Evolutionary conservation across 2,329 filamentous ascomycete species (phyloP), one percentile per base, ranked within the genome.

Genomic region (Aspergillus oerlinghausenensis): DNA sequence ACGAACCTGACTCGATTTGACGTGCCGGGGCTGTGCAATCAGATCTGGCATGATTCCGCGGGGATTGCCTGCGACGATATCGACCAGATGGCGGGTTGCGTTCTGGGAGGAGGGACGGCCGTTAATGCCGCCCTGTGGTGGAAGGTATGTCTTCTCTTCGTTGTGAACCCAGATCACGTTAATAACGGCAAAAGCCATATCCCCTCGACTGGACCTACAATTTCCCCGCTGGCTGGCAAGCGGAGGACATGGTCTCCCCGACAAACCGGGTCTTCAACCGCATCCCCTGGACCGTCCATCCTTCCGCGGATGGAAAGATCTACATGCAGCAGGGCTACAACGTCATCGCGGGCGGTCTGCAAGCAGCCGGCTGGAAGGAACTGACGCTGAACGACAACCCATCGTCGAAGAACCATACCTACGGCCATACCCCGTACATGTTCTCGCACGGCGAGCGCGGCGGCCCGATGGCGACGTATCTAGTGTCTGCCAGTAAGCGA

Each of bases 61-160:
- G 55, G 55, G 3, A 57, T 57, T 10, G 55, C 55, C 38, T 90
- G 88, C 71, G 80, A 80, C 1, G 87, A 90, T 68, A 85, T 83
- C n/a, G 86, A 87, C 60, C 84, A 87, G 65, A 88, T 89, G 85
- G 85, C 86, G 11, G 88, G 86, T 14, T 90, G 88, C 60, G 79
- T 90, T 47, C 79, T 90, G 2, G 88, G 88, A 50, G 88, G 87
- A 55, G 55, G 55, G 7, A 57, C 55, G 3, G 55, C 55, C 0
- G 52, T 57, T 6, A 57, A 57, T 45, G 49, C 55, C 2, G 55
- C 52, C 11, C 25, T 57, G 6, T 57, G 55, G 55, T 57, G 55
- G 55, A 51, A 26, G 40, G 55, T 57, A 55, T n/a, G 42, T 10
- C 4, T 9, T 3, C 3, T 10, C 4, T 21, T 17, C 23, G 42